A percentile compares a stretch with the other conserved stretches of the same genome.
phyloP scores from a whole-genome alignment of 2,329 filamentous ascomycete species.

The Coleophoma eucalyptorum region DNA sequence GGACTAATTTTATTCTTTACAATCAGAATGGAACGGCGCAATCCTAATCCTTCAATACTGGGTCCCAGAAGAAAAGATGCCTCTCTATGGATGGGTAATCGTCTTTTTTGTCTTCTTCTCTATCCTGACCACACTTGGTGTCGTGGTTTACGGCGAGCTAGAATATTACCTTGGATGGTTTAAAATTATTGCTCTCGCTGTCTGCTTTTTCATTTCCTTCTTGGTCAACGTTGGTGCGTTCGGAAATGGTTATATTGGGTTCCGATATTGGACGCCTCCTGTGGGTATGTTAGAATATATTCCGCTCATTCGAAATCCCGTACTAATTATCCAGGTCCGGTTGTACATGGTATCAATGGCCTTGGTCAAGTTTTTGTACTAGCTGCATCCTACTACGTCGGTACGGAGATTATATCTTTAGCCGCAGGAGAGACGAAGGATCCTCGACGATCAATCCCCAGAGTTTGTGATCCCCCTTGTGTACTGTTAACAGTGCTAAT shows the following conservation, averaged over 20 bases:
- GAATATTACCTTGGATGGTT: slow-evolving; percentile 10
- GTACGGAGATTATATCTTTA: slow-evolving; percentile 18
- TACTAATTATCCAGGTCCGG: slow-evolving; percentile 8
- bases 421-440: slow-evolving; percentile 29
- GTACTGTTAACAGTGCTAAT: neutral
- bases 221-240: slow-evolving; percentile 9
- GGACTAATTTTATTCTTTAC: too few species aligned
- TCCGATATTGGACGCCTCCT: slow-evolving; percentile 8
- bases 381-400: slow-evolving; percentile 18
- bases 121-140: slow-evolving; percentile 4
- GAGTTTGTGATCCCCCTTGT: neutral
- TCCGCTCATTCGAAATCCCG: neutral
- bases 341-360: slow-evolving; percentile 17
- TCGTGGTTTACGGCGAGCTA: slow-evolving; percentile 8
- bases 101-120: slow-evolving; percentile 10
- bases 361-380: slow-evolving; percentile 19
- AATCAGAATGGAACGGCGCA: slow-evolving; percentile 8
- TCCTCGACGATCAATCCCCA: slow-evolving; percentile 38
- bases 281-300: slow-evolving; percentile 5
- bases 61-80: slow-evolving; percentile 14
- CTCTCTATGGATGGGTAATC: slow-evolving; percentile 7
- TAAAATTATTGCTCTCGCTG: slow-evolving; percentile 5
- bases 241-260: slow-evolving; percentile 9
- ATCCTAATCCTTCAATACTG: slow-evolving; percentile 11
- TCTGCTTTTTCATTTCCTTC: slow-evolving; percentile 10